Base-by-base conservation (phyloP, 495 filamentous ascomycete genomes). In the Hypoxylon lienhwacheense region DNA sequence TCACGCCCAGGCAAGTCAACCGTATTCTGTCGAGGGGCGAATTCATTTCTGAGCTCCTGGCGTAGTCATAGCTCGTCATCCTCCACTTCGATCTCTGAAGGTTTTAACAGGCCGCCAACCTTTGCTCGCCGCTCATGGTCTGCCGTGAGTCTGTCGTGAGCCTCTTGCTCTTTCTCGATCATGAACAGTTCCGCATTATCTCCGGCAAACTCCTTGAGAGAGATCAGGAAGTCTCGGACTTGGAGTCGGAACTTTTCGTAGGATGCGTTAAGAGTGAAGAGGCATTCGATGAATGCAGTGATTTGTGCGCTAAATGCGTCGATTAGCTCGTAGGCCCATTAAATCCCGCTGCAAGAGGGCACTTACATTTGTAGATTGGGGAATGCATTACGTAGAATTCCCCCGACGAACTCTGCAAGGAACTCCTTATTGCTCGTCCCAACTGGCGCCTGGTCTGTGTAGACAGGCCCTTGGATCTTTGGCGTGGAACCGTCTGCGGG, bases 191-290 rank as follows among this genome's bases (percentile, higher is more conserved):
- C 93, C 4, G 92, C 85, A 64, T 91, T 93, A 69, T 91, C 83
- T 39, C 89, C 93, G 8, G 88, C 89, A 63, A 97, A 97, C 72
- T 99, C 93, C 72, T 95, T 96, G 45, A 99, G 73, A 20, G 91
- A 91, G 61, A 99, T 96, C 47, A 99, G 73, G 82, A 99, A 99
- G 69, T 99, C 93, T 49, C 93, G 89, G 37, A 97, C 80, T 47
- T 91, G 85, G 31, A 95, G 82, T 71, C 96, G 96, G 83, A 97
- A 97, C 63, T 87, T 86, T 65, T 84, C 83, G 46, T 92, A 80
- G 50, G 92, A 86, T 42, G 82, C 82, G 64, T 95, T 96, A 44
- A 84, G 75, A 1, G 83, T 80, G 72, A 96, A 96, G 4, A 97
- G 73, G 4, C 86, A 85, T 44, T 93, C 81, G 17, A 97, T 89